phyloP scores from a whole-genome alignment of 2,329 filamentous ascomycete species.

The Sclerotinia spermophila region DNA sequence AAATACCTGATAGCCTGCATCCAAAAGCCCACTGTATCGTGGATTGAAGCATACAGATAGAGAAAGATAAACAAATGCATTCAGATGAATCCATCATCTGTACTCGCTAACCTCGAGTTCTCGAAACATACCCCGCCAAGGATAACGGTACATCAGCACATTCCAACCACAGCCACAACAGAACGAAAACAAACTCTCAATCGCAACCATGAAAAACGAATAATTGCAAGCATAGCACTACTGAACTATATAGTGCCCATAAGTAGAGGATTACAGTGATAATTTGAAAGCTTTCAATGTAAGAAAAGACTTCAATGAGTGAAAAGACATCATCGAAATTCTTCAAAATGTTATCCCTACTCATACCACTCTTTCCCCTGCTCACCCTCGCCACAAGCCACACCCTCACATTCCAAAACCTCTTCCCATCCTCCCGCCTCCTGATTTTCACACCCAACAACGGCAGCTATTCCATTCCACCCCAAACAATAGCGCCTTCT shows the following conservation, averaged over 20 bases:
- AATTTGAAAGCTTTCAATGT: too few species aligned
- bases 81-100: background rate
- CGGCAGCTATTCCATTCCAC: background rate
- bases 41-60: background rate
- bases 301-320: background rate
- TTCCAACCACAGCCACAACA: background rate
- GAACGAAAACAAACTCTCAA: background rate
- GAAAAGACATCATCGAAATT: background rate
- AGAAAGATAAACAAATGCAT: too few species aligned
- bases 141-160: background rate
- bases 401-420: constrained; percentile 11
- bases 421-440: background rate
- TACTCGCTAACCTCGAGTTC: background rate
- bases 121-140: background rate
- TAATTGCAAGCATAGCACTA: background rate
- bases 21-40: background rate
- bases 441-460: background rate
- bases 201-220: background rate
- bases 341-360: background rate
- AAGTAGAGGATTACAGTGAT: background rate
- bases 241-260: background rate
- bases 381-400: background rate
- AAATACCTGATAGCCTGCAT: background rate
- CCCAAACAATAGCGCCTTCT: background rate
- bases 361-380: background rate